phyloP scores from a whole-genome alignment of 352 stramenopile species.

The Pythium dissimile region DNA sequence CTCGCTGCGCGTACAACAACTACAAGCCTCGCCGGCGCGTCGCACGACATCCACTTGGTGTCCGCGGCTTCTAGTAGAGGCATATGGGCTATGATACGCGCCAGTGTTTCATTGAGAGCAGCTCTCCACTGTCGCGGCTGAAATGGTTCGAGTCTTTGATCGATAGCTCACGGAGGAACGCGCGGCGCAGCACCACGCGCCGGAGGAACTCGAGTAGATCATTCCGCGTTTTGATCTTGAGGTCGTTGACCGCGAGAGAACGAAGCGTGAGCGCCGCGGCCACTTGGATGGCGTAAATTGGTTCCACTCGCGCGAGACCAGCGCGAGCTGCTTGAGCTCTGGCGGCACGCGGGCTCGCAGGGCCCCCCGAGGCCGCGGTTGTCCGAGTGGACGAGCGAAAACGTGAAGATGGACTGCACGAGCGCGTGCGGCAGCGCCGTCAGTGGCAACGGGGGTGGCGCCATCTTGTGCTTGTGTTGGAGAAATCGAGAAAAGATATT shows the following conservation, averaged over 20 bases:
- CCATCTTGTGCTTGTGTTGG: background rate
- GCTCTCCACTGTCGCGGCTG: background rate
- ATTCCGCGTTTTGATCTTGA: background rate
- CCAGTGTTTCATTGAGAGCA: conserved; percentile 2
- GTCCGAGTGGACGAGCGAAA: background rate
- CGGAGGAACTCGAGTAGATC: conserved; percentile 2
- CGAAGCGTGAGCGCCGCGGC: background rate
- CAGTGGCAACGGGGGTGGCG: background rate
- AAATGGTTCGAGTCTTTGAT: background rate
- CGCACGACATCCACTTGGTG: background rate
- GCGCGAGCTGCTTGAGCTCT: conserved; percentile 5
- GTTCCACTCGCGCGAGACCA: conserved; percentile 8
- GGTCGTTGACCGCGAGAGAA: background rate
- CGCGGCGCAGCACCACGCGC: background rate
- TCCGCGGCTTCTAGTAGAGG: conserved; percentile 1
- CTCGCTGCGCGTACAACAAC: background rate
- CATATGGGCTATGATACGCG: conserved; percentile 1
- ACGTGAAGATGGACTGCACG: conserved; percentile 17
- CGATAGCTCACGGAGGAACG: conserved; percentile 10
- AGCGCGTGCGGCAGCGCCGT: conserved; percentile 4
- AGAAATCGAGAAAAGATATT: background rate
- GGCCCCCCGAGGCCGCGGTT: background rate
- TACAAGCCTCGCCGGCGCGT: background rate
- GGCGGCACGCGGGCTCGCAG: background rate
- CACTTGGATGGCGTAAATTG: background rate